Percentiles rank a stretch among this genome's conserved stretches.
These are phyloP conservation scores for Paratinospora sagittata DNA, from an alignment of 164 flowering plant species.

Conservation along the genomic window DNA sequence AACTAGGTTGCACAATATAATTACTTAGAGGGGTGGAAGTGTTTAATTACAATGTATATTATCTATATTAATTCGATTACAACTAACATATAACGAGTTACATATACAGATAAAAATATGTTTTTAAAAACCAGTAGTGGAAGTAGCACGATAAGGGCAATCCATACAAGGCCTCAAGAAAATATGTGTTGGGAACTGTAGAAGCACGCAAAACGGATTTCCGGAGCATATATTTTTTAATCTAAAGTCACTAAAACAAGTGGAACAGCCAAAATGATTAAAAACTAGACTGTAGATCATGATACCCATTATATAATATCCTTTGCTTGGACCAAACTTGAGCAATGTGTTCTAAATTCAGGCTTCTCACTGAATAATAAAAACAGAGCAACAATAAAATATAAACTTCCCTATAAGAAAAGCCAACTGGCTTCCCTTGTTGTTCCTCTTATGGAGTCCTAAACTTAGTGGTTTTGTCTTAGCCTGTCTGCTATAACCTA, in stretches of 20 bases:
- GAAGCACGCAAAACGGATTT: conserved; percentile 32
- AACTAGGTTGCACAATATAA: no score
- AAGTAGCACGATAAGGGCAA: neutral
- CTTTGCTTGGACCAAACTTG: conserved; percentile 1
- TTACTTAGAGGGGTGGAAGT: no score
- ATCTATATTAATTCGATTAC: no score
- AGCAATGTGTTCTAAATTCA: neutral
- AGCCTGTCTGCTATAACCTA: conserved; percentile 24
- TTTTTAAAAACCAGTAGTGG: neutral
- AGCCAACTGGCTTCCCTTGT: conserved; percentile 25
- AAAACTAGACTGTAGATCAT: neutral
- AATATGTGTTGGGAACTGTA: conserved; percentile 28
- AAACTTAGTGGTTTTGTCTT: conserved; percentile 35
- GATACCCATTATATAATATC: neutral
- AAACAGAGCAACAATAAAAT: neutral
- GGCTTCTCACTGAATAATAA: neutral
- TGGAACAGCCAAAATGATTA: conserved; percentile 8
- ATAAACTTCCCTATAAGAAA: conserved; percentile 16
- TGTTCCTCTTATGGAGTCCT: conserved; percentile 23
- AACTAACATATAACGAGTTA: no score
- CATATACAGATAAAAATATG: neutral
- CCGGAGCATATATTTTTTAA: conserved; percentile 11
- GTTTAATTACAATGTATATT: no score
- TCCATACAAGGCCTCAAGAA: neutral
- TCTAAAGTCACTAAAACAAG: neutral